Conservation (phyloP, 2,329 filamentous ascomycete genomes). For the Leptographium lundbergii region DNA sequence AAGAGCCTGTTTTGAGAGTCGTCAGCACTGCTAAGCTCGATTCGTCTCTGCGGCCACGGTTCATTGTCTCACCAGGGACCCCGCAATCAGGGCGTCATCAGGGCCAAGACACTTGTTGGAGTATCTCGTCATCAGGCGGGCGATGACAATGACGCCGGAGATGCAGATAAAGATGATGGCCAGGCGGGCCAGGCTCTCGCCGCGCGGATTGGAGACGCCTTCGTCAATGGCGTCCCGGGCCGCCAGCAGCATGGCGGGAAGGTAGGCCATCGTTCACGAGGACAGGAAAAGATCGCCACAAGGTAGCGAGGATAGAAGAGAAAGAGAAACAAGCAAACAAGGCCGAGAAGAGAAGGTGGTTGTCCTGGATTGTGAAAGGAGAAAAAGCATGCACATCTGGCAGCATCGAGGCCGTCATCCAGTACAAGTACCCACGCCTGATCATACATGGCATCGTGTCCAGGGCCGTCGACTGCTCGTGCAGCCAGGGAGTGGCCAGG, state of each 20-base stretch:
- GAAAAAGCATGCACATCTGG: background rate
- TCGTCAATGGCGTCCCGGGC: constrained; percentile 18
- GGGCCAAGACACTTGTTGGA: constrained; percentile 2
- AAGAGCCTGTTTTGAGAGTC: background rate
- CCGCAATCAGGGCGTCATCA: constrained; percentile 10
- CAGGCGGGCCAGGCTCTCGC: constrained; percentile 6
- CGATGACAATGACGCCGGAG: constrained; percentile 6
- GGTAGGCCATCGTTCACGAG: background rate
- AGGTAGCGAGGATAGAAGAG: background rate
- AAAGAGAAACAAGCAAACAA: background rate
- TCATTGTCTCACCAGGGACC: background rate
- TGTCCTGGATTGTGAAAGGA: too few relatives aligned
- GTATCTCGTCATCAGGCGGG: constrained; percentile 7
- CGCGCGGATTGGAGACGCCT: constrained; percentile 7
- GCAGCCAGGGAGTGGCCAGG: too few relatives aligned
- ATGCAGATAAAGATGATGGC: constrained; percentile 10
- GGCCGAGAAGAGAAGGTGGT: background rate
- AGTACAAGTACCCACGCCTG: background rate
- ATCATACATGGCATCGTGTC: background rate
- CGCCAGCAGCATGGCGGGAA: background rate
- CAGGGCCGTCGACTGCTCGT: too few relatives aligned
- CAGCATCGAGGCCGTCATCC: background rate
- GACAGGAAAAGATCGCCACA: background rate
- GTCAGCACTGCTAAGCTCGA: too few relatives aligned
- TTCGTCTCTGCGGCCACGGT: too few relatives aligned